Percentiles rank a stretch among this genome's conserved stretches.
phyloP scores from a whole-genome alignment of 2,329 filamentous ascomycete genomes.

The Nigrospora oryzae region DNA sequence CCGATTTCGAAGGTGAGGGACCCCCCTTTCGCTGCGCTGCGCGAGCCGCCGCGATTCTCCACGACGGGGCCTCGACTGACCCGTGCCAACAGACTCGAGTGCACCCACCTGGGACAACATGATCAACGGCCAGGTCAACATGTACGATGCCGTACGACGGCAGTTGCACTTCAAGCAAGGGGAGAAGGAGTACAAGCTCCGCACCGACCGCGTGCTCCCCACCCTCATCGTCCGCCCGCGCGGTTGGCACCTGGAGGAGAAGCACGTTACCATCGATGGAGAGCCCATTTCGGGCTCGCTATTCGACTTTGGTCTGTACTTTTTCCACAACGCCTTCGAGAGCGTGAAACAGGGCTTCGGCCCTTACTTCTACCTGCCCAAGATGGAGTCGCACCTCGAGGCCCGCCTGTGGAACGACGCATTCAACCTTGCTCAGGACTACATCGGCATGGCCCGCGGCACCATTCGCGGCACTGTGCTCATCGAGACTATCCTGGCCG shows the following conservation, averaged over 20 bases:
- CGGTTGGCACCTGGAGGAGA: constrained; percentile 98
- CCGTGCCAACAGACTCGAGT: constrained; percentile 61
- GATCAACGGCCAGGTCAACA: constrained; percentile 96
- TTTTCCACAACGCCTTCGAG: constrained; percentile 96
- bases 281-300: constrained; percentile 87
- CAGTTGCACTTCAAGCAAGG: constrained; percentile 96
- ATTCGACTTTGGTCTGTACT: constrained; percentile 98
- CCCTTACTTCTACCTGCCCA: constrained; percentile 96
- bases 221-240: constrained; percentile 91
- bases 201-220: constrained; percentile 75
- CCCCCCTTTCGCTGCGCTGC: not conserved
- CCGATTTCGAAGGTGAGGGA: constrained; percentile 83
- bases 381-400: constrained; percentile 97
- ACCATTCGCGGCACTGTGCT: constrained; percentile 92
- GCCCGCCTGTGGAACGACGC: constrained; percentile 96
- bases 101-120: constrained; percentile 99
- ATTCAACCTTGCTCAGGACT: constrained; percentile 94
- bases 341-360: constrained; percentile 75
- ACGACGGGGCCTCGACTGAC: constrained; percentile 4
- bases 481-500: constrained; percentile 95
- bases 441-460: constrained; percentile 78
- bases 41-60: too few species aligned
- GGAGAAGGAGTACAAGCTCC: constrained; percentile 93
- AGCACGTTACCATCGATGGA: constrained; percentile 92
- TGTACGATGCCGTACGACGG: constrained; percentile 89